phyloP scores from a whole-genome alignment of 225 moss, liverwort and hornwort genomes.

The Polytrichum commune region DNA sequence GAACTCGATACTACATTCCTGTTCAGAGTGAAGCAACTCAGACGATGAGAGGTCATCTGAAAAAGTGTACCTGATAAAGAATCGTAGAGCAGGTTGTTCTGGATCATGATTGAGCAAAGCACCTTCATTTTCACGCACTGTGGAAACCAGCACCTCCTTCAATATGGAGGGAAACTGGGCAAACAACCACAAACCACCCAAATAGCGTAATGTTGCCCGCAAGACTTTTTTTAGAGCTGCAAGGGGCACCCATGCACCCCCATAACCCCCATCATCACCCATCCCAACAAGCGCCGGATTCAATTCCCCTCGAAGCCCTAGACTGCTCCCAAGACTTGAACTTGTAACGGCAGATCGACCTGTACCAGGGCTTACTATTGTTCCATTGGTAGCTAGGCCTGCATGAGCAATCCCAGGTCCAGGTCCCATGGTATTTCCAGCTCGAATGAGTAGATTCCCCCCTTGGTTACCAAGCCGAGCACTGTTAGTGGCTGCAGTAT shows the following conservation, averaged over 20 bases:
- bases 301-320: constrained; percentile 71
- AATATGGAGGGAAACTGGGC: constrained; percentile 92
- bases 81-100: constrained; percentile 88
- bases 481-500: background rate
- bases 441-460: constrained; percentile 25
- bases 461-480: constrained; percentile 26
- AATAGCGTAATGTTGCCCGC: constrained; percentile 75
- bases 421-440: constrained; percentile 21
- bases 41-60: background rate
- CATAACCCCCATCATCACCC: constrained; percentile 96
- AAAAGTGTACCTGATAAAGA: constrained; percentile 75
- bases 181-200: constrained; percentile 95
- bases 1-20: too few species aligned
- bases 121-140: constrained; percentile 69
- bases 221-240: constrained; percentile 92
- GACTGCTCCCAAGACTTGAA: constrained; percentile 29
- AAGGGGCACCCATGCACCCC: constrained; percentile 98
- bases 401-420: constrained; percentile 22
- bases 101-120: constrained; percentile 88
- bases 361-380: constrained; percentile 12
- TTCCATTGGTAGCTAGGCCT: constrained; percentile 22
- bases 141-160: constrained; percentile 75
- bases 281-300: constrained; percentile 76
- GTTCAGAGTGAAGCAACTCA: too few species aligned
- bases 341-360: constrained; percentile 23